Evolutionary conservation across 176 grass and related monocot species (phyloP).

Genomic region (Musa itinerans): DNA sequence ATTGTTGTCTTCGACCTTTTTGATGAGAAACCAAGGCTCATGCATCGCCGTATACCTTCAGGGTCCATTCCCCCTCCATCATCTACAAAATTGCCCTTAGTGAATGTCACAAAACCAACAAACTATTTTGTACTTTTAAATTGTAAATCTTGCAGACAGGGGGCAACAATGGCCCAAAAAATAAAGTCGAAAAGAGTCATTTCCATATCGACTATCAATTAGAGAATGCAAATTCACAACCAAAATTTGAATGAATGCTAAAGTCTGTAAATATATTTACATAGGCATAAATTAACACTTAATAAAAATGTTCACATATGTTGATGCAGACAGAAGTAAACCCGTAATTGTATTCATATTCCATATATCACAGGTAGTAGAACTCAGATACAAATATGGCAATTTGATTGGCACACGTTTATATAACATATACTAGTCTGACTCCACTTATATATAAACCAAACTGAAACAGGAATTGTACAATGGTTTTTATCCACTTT

Average conservation of each 20-base stretch:
- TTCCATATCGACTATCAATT: background rate
- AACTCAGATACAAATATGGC: background rate
- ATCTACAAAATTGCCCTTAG: constrained; percentile 35
- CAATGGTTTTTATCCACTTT: background rate
- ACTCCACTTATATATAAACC: background rate
- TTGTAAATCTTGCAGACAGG: background rate
- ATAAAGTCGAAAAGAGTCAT: background rate
- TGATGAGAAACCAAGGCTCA: constrained; percentile 93
- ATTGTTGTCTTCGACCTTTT: constrained; percentile 94
- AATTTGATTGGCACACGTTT: background rate
- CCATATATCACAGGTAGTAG: background rate
- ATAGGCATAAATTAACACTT: too few species aligned
- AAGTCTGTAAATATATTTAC: background rate
- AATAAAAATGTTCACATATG: background rate
- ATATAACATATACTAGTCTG: background rate
- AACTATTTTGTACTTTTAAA: background rate
- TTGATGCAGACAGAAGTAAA: background rate
- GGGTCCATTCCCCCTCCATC: constrained; percentile 97
- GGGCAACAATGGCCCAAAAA: background rate
- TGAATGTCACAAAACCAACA: constrained; percentile 6
- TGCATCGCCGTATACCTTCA: constrained; percentile 76
- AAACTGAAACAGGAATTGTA: background rate
- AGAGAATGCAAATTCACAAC: background rate
- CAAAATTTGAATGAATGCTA: background rate
- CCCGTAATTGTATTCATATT: background rate